A percentile compares a stretch with the other conserved stretches of the same genome.
Conservation (phyloP, 2,329 filamentous ascomycete species). For the Teratosphaeriaceae sp. region DNA sequence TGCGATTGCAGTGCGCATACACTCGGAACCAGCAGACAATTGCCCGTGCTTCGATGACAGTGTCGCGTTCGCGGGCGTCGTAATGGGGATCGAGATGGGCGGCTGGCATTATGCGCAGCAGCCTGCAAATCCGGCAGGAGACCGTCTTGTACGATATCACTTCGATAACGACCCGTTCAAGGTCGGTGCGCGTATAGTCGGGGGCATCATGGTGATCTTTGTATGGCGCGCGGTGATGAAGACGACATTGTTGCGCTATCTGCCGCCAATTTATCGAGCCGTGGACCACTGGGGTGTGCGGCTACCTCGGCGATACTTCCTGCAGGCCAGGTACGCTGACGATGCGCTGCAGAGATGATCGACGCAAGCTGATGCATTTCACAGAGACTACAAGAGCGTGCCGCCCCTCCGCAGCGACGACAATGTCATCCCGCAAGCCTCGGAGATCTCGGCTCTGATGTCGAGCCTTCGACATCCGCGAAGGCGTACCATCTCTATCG, state of each 20-base stretch:
- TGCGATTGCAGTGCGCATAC: slow-evolving; percentile 72
- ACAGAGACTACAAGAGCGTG: slow-evolving; percentile 72
- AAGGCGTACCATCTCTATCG: slow-evolving; percentile 74
- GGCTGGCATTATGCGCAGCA: slow-evolving; percentile 63
- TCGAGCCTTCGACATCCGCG: slow-evolving; percentile 75
- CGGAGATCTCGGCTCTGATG: slow-evolving; percentile 75
- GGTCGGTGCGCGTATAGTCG: slow-evolving; percentile 60
- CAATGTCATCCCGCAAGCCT: slow-evolving; percentile 84
- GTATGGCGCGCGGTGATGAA: slow-evolving; percentile 89
- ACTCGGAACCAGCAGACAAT: slow-evolving; percentile 93
- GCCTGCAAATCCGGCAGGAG: not conserved
- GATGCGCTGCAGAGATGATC: not conserved
- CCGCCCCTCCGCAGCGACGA: slow-evolving; percentile 68
- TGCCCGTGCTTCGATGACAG: slow-evolving; percentile 51
- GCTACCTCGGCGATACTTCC: slow-evolving; percentile 84
- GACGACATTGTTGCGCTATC: slow-evolving; percentile 64
- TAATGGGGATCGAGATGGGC: slow-evolving; percentile 76
- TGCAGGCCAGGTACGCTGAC: slow-evolving; percentile 62
- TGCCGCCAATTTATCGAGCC: slow-evolving; percentile 83
- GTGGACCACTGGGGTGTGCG: slow-evolving; percentile 73
- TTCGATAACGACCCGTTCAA: slow-evolving; percentile 48
- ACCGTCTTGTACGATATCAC: not conserved
- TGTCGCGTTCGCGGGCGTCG: slow-evolving; percentile 53
- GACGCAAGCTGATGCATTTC: too few species aligned
- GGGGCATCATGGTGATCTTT: slow-evolving; percentile 80